Evolutionary conservation across 768 basidiomycete species (phyloP).

Genomic region (Ramaria sp.): DNA sequence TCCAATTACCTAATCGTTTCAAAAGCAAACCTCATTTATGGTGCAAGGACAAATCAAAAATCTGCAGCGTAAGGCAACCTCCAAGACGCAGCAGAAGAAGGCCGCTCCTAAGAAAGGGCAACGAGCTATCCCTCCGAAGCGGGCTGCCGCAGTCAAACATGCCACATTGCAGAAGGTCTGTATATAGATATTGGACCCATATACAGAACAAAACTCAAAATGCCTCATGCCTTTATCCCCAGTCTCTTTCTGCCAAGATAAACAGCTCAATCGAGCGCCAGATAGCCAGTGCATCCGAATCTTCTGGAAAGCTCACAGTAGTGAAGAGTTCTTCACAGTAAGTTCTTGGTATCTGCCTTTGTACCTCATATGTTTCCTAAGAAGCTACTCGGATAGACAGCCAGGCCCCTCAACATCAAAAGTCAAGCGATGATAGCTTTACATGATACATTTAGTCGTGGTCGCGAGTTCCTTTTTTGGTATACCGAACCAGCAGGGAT

Average conservation of each 20-base stretch:
- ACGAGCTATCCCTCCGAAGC: slow-evolving; percentile 73
- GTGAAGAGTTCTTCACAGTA: slow-evolving; percentile 50
- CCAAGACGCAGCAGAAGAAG: slow-evolving; percentile 54
- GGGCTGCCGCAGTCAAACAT: slow-evolving; percentile 57
- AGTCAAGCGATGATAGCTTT: background rate
- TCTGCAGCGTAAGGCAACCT: slow-evolving; percentile 45
- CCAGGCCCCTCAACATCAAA: background rate
- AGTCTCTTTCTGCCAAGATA: slow-evolving; percentile 85
- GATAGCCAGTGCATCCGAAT: slow-evolving; percentile 75
- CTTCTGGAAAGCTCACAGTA: slow-evolving; percentile 81
- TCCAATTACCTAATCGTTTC: background rate
- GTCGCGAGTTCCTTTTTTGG: background rate
- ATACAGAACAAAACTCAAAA: background rate
- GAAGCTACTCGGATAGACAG: background rate
- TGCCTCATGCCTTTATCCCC: slow-evolving; percentile 3
- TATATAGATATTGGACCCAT: background rate
- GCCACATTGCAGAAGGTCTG: slow-evolving; percentile 68
- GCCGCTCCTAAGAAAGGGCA: slow-evolving; percentile 72
- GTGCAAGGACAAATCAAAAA: slow-evolving; percentile 83
- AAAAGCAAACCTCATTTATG: slow-evolving; percentile 30
- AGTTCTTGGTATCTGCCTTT: background rate
- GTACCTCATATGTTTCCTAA: background rate
- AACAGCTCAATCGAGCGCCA: slow-evolving; percentile 86
- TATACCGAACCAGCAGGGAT: background rate
- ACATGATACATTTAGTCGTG: background rate